Base-by-base conservation (phyloP, 2,329 filamentous ascomycete species). In the Aspergillus fumigatiaffinis region DNA sequence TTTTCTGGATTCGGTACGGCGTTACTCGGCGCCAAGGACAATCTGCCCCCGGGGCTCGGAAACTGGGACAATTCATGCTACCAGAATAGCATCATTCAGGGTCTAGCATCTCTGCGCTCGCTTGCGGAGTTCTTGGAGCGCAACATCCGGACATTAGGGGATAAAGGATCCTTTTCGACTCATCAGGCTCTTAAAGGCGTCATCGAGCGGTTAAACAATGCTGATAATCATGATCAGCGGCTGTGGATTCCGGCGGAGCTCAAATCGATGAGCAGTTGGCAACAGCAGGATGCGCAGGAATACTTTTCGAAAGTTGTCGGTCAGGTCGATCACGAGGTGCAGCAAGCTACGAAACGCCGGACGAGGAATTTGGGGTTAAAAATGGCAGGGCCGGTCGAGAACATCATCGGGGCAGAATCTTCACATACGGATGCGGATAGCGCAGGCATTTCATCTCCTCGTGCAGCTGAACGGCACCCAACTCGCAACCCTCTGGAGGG, bases 41-140 rank as follows among this genome's bases (percentile, higher is more conserved):
- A 64, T 5, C 60, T 69, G 29, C 78, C 78, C 3, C 73, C 79
- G 4, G 94, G 94, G 0, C 77, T 97, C 53, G 91, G 91, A 9
- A 99, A 99, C 72, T 88, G 87, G 77, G 91, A 96, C 77, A 96
- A 97, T 71, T 96, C 92, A 1, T 97, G 94, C 78, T 99, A 96
- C 73, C 94, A 97, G 74, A 99, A 99, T 74, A 97, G 92, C 70
- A 88, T 97, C 21, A 85, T 99, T 10, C 92, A 96, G 72, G 87
- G 88, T 6, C 79, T 97, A 46, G 87, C 92, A 1, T 88, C 92
- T 3, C 79, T 97, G 29, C 82, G 83, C 20, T 83, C 87, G 4
- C 78, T 97, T 29, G 82, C 84, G 26, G 77, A 77, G 2, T 94
- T 91, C 67, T 81, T 96, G 7, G 77, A 63, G n/a, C 64, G 63